A percentile compares a stretch with the other conserved stretches of the same genome.
phyloP scores from a whole-genome alignment of 2,329 filamentous ascomycete genomes.

The Microdochium paspali region DNA sequence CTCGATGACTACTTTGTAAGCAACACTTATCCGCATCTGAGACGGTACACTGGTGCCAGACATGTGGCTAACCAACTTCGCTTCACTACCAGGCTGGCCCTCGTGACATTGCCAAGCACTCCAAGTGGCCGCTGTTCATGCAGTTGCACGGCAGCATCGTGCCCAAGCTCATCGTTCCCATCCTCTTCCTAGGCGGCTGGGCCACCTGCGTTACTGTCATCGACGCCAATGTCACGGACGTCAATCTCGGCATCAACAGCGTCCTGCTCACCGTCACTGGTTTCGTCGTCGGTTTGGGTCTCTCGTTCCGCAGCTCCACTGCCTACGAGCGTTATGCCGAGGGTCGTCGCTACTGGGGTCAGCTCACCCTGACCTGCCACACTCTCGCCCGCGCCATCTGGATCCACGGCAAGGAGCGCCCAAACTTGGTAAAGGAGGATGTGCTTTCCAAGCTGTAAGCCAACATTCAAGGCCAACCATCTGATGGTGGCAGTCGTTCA shows the following conservation, averaged over 20 bases:
- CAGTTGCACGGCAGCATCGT: constrained; percentile 66
- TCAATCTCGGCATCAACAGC: constrained; percentile 46
- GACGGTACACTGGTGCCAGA: too few relatives aligned
- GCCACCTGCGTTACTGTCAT: constrained; percentile 55
- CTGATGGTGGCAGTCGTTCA: too few relatives aligned
- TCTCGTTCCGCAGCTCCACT: constrained; percentile 70
- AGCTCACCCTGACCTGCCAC: constrained; percentile 52
- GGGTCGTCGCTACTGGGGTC: constrained; percentile 53
- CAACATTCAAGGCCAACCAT: constrained; percentile 1
- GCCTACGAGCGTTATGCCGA: constrained; percentile 64
- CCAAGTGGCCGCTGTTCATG: constrained; percentile 70
- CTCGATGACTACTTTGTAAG: constrained; percentile 36
- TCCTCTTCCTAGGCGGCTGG: constrained; percentile 56
- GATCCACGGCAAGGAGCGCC: constrained; percentile 62
- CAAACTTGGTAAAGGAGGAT: constrained; percentile 51
- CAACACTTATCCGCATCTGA: too few relatives aligned
- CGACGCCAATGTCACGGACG: constrained; percentile 30
- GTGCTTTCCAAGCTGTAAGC: constrained; percentile 51
- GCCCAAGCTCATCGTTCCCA: constrained; percentile 66
- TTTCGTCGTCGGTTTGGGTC: constrained; percentile 71
- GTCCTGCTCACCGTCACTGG: constrained; percentile 74
- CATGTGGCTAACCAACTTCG: constrained; percentile 1
- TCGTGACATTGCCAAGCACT: constrained; percentile 62
- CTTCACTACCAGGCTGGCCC: constrained; percentile 37
- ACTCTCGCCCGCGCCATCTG: constrained; percentile 71